These are phyloP conservation scores for Arabidopsis hybrid DNA, from an alignment of 441 rosid species.

Conservation along the genomic window DNA sequence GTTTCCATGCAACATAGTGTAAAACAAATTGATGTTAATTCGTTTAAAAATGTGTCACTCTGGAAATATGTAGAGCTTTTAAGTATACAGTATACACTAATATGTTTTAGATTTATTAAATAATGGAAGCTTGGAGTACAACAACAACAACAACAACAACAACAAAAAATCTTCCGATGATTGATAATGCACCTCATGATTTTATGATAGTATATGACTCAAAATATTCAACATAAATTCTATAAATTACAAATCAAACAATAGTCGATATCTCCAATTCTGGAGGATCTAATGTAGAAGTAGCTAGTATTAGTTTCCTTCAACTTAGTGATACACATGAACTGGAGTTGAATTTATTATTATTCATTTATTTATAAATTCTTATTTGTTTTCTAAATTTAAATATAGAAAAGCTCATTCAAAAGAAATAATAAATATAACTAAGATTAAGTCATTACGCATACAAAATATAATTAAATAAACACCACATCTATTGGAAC, in stretches of 20 bases:
- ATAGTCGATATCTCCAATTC: background rate
- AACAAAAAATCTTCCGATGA: background rate
- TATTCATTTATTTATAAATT: background rate
- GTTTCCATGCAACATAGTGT: no score
- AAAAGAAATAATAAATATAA: background rate
- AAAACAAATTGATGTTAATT: background rate
- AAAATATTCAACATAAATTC: constrained; percentile 10
- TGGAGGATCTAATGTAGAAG: constrained; percentile 5
- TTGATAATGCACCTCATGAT: constrained; percentile 3
- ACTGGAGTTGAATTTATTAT: background rate
- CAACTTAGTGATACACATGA: constrained; percentile 37
- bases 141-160: background rate
- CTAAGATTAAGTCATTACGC: constrained; percentile 7
- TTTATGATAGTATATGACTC: constrained; percentile 9
- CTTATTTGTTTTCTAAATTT: background rate
- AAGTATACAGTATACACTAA: background rate
- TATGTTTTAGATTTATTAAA: background rate
- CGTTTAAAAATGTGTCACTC: background rate
- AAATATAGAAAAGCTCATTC: background rate
- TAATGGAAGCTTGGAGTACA: background rate
- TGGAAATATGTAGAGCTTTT: background rate
- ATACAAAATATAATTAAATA: background rate
- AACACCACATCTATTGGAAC: constrained; percentile 18
- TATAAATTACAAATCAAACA: background rate
- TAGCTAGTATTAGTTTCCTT: background rate